Base-by-base conservation (phyloP, 2,329 filamentous ascomycete genomes). In the Phialophora chinensis region DNA sequence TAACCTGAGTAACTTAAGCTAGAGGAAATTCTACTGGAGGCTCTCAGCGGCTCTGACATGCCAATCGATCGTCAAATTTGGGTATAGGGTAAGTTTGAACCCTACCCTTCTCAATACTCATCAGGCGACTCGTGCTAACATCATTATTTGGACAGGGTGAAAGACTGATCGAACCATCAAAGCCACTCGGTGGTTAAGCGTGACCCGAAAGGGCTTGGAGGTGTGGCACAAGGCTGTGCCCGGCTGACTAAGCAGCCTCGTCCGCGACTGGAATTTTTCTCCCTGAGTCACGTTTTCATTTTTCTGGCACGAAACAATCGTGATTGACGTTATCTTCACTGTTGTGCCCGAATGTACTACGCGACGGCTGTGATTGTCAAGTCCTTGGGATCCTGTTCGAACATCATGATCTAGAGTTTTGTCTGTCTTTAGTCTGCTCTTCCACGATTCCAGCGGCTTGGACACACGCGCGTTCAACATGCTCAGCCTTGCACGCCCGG, bases 381-480 rank as follows among this genome's bases (percentile, higher is more conserved):
- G 17, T 8, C 7, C 14, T 17, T n/a, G 6, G 4, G 38, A 1
- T n/a, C 6, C 17, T n/a, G 4, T 12, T 35, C 10, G 33, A 12
- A n/a, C 17, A 44, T 4, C 8, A 44, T 44, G 38, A 20, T 44
- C 17, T 20, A 44, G 17, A 11, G 1, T 7, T 8, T 20, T n/a
- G 5, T n/a, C 14, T 8, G 14, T 44, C 38, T n/a, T 10, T 17
- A n/a, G 17, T n/a, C 4, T n/a, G 38, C 17, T 44, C 38, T 44
- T 20, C 6, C 38, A 17, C 38, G 2, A 44, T 44, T 44, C 17
- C 17, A 44, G 38, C 17, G 38, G 6, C 17, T 44, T 6, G 17
- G 38, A 17, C 17, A 44, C 38, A 17, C 38, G 38, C 12, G 29
- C 42, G 53, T 27, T 66, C 65, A 66, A 63, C 56, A 66, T 66